Percentiles rank a stretch among this genome's conserved stretches.
Conservation (phyloP, 2,329 filamentous ascomycete genomes). For the Endocalyx cinctus region DNA sequence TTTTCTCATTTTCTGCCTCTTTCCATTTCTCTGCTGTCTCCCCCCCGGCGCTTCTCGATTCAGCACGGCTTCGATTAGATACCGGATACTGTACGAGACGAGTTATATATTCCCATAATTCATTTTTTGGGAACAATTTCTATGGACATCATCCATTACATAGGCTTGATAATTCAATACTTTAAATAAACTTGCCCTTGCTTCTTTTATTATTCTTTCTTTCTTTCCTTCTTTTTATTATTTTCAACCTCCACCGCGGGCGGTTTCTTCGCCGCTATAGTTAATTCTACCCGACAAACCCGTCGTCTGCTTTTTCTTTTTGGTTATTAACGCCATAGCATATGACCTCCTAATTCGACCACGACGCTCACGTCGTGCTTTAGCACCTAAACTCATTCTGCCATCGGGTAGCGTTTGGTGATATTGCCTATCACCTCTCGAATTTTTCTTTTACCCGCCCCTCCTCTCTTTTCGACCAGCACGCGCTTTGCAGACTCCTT, state of each 20-base stretch:
- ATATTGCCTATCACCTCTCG: slow-evolving; percentile 7
- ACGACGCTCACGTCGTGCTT: slow-evolving; percentile 26
- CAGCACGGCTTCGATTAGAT: too few species aligned
- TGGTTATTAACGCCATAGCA: slow-evolving; percentile 23
- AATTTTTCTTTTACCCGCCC: slow-evolving; percentile 7
- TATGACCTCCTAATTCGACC: too few species aligned
- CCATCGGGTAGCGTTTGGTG: slow-evolving; percentile 14
- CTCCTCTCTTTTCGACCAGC: slow-evolving; percentile 6
- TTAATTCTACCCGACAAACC: slow-evolving; percentile 13
- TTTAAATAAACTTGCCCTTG: neutral
- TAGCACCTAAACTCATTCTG: slow-evolving; percentile 12
- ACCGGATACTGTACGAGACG: too few species aligned
- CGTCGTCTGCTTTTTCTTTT: slow-evolving; percentile 14
- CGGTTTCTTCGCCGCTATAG: slow-evolving; percentile 25
- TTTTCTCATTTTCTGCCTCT: too few species aligned
- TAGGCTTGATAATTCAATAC: too few species aligned
- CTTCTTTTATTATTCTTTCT: neutral
- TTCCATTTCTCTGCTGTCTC: too few species aligned
- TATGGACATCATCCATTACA: too few species aligned
- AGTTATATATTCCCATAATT: too few species aligned
- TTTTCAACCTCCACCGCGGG: slow-evolving; percentile 22
- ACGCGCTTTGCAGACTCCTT: slow-evolving; percentile 12
- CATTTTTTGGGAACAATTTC: too few species aligned
- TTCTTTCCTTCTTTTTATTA: slow-evolving; percentile 9
- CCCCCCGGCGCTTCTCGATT: too few species aligned